Evolutionary conservation across 345 rosid species (phyloP), one percentile per base, ranked within the genome.

Genomic region (Bruguiera sexangula): DNA sequence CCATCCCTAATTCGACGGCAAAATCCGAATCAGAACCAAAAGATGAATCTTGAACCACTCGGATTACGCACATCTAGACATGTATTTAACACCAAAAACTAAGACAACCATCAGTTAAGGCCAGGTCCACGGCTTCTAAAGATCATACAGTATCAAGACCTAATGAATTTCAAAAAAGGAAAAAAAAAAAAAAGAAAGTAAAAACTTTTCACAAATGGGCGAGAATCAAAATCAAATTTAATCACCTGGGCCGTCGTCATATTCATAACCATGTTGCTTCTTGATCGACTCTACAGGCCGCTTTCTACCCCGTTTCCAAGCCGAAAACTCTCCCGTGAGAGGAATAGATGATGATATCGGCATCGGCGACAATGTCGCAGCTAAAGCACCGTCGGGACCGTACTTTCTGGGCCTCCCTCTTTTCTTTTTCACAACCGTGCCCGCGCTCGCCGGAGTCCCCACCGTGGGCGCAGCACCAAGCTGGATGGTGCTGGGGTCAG

Each of bases 381-480:
- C 74, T 67, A 83, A 62, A 1, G 78, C 62, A 26, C 96, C 97
- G 59, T 92, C 98, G 1, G 92, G 87, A 10, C 85, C 82, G 71
- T 82, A 86, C 86, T 95, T 95, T 69, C 92, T 86, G 6, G 99
- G 97, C 71, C 97, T 82, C 5, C 97, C 97, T 80, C 99, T 86
- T 84, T 87, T 92, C 85, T 90, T 95, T 85, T 88, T 96, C 76
- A 62, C 50, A 30, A 77, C 84, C 16, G 83, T 52, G 43, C 75
- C 84, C 65, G 73, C 57, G 37, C 69, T 20, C 34, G 65, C 76
- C 21, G 80, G 68, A 27, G 73, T 70, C 34, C 61, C 43, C 20
- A 71, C 68, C 0, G 51, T 8, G 71, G 48, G 77, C 63, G 69
- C 53, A 71, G 46, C 39, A 61, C 63, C 22, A 26, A 63, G 48